Evolutionary conservation across 2,329 filamentous ascomycete species (phyloP), one percentile per base, ranked within the genome.

Genomic region (Gnomoniopsis sp.): DNA sequence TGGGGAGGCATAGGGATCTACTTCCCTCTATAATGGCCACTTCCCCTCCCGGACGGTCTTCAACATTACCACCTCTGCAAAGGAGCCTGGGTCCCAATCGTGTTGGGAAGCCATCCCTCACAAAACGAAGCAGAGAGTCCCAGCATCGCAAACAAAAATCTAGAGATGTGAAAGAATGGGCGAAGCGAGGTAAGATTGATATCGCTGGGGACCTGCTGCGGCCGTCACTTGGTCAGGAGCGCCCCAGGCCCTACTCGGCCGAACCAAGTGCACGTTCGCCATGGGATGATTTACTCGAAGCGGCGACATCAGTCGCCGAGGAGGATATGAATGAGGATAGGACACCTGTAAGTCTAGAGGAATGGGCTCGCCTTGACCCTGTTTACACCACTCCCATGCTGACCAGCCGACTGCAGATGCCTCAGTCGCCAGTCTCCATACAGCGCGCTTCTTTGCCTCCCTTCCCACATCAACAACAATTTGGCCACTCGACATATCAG

Each of bases 201-300:
- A 59, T 62, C 55, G 62, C 59, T 49, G 60, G 58, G 33, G 81
- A 85, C 57, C 83, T 89, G 62, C 79, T 91, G 64, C 88, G 88
- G 63, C 78, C 79, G 14, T 17, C 30, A 22, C 79, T 78, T 68
- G 83, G 88, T 59, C 86, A 88, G 66, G 87, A 91, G 67, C 84
- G 90, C 22, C 54, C 63, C 96, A 96, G 75, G 90, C 91, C 57
- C 84, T 90, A 65, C 51, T 96, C 91, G 17, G 90, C 90, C 46
- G 93, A 97, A 73, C 92, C 93, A 23, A 84, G 88, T 58, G 86
- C 85, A 21, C 88, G 89, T 60, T 89, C 90, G 76, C 84, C 93
- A 68, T 98, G 93, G 95, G 91, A 96, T 74, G 93, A 98, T 73
- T 81, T 98, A 61, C 96, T 98, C 64, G 93, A 97, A 74, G 93